Conservation (phyloP, 1,284 basidiomycete species). For the Ustilago tritici region DNA sequence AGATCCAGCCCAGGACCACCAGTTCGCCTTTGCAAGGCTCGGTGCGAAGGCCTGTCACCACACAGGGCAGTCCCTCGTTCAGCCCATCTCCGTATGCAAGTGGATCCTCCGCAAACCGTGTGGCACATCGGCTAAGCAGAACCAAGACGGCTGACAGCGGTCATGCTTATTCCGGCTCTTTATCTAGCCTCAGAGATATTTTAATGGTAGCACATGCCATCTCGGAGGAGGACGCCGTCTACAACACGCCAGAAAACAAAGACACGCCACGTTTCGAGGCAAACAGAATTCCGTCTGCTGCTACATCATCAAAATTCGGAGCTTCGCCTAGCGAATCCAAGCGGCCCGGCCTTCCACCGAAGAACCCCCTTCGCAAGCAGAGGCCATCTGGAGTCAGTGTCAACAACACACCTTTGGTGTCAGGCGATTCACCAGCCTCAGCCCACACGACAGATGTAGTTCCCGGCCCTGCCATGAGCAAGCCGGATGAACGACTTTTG, state of each 20-base stretch:
- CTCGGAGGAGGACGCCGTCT: constrained; percentile 37
- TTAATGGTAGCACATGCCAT: constrained; percentile 36
- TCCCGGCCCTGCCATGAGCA: constrained; percentile 16
- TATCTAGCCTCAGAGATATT: constrained; percentile 42
- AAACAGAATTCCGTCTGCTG: not conserved
- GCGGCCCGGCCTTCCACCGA: constrained; percentile 45
- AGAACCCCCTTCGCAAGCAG: constrained; percentile 51
- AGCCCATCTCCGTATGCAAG: constrained; percentile 10
- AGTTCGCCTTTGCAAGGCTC: constrained; percentile 32
- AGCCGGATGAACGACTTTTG: constrained; percentile 4
- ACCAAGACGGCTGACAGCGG: constrained; percentile 37
- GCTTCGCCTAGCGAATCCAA: constrained; percentile 14
- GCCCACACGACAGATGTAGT: constrained; percentile 20
- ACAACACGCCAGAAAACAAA: constrained; percentile 33
- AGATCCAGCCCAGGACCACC: constrained; percentile 47
- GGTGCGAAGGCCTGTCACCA: constrained; percentile 12
- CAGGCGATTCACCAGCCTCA: constrained; percentile 32
- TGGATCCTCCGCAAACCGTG: not conserved
- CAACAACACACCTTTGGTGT: constrained; percentile 18
- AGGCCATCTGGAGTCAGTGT: constrained; percentile 30
- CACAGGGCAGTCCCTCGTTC: constrained; percentile 18
- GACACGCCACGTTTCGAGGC: constrained; percentile 18
- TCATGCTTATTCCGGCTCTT: constrained; percentile 29
- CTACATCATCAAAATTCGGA: not conserved
- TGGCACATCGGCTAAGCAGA: constrained; percentile 16